Evolutionary conservation across 2,329 filamentous ascomycete genomes (phyloP).

Genomic region (Gaeumannomyces tritici): DNA sequence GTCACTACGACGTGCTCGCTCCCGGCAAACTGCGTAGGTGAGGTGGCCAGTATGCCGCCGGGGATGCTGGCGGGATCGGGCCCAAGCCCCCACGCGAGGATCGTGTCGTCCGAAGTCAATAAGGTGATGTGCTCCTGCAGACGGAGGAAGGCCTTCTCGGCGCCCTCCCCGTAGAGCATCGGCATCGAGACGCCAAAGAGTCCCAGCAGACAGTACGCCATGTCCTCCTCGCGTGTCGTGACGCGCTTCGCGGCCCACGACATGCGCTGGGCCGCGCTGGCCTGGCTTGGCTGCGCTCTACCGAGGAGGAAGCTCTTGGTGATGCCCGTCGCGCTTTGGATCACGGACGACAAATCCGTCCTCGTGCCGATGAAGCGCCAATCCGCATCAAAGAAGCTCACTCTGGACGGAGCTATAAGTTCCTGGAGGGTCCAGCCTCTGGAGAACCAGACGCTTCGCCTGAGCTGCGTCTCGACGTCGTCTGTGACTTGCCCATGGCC

Average conservation of each 20-base stretch:
- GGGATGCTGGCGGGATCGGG: too few relatives aligned
- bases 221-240: constrained; percentile 13
- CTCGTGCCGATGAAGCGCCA: constrained; percentile 19
- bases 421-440: constrained; percentile 57
- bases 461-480: not conserved
- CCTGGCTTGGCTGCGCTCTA: not conserved
- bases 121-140: constrained; percentile 16
- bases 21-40: too few relatives aligned
- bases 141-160: constrained; percentile 10
- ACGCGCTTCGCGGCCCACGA: constrained; percentile 13
- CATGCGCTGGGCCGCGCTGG: constrained; percentile 13
- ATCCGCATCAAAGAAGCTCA: constrained; percentile 18
- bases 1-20: too few relatives aligned
- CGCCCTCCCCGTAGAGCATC: constrained; percentile 16
- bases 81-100: constrained; percentile 12
- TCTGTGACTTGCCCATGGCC: not conserved
- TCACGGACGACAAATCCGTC: constrained; percentile 3
- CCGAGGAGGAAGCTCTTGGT: constrained; percentile 8
- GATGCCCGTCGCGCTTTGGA: constrained; percentile 14
- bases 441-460: constrained; percentile 19
- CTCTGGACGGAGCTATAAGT: constrained; percentile 38
- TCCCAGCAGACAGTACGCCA: constrained; percentile 15
- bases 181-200: constrained; percentile 16
- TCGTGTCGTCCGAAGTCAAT: constrained; percentile 8
- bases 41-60: too few relatives aligned